Evolutionary conservation across 371 early-diverging fungal species (phyloP).

Genomic region (Lichtheimia ornata): DNA sequence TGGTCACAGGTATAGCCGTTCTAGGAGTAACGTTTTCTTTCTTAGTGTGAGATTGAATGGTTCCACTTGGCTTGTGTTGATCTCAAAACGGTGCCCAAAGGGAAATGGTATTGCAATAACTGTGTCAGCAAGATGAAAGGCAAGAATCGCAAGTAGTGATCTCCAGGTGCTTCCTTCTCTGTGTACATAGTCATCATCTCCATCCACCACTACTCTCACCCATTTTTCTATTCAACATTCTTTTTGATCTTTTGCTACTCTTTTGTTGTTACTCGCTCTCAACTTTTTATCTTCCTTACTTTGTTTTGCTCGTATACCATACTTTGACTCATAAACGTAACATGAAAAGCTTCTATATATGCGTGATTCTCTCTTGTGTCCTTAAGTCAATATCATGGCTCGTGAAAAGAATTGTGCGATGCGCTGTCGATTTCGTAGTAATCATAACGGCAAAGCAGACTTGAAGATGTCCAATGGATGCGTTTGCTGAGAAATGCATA

Average conservation of each 20-base stretch:
- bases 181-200: not conserved
- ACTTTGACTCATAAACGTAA: no score
- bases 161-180: not conserved
- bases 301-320: no score
- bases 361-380: no score
- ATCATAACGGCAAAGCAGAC: no score
- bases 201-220: not conserved
- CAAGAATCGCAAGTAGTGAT: conserved; percentile 51
- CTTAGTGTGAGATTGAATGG: conserved; percentile 91
- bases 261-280: not conserved
- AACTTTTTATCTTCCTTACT: no score
- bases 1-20: not conserved
- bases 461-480: no score
- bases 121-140: conserved; percentile 65
- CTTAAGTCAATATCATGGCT: no score
- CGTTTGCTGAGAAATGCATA: no score
- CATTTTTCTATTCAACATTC: not conserved
- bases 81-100: conserved; percentile 81
- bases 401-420: no score
- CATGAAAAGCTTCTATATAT: no score
- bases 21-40: not conserved
- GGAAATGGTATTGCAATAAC: conserved; percentile 91
- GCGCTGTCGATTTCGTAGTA: no score
- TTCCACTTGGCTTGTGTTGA: conserved; percentile 95
- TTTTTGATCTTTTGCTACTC: not conserved